A percentile compares a stretch with the other conserved stretches of the same genome.
Conservation (phyloP, 768 basidiomycete species). For the Psilocybe sp. region DNA sequence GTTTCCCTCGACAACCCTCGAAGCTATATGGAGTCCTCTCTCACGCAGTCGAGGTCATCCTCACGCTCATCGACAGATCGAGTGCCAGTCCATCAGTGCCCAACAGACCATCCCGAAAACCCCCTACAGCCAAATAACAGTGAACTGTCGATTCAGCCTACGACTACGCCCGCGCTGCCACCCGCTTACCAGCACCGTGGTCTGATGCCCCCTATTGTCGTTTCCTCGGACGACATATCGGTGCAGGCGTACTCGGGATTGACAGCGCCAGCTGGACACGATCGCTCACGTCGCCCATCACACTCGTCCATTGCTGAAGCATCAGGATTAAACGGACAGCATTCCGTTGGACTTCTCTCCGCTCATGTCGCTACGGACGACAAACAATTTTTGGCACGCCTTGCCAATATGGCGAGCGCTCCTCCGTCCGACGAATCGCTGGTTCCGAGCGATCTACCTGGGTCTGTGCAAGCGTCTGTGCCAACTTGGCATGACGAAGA, state of each 20-base stretch:
- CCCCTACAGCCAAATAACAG: too few species aligned
- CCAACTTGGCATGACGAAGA: constrained; percentile 56
- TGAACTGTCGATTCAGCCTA: too few species aligned
- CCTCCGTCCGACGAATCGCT: constrained; percentile 35
- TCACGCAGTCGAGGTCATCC: constrained; percentile 22
- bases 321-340: background rate
- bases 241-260: constrained; percentile 9
- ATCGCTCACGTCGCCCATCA: constrained; percentile 20
- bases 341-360: constrained; percentile 23
- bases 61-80: constrained; percentile 26
- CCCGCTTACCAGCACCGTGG: constrained; percentile 42
- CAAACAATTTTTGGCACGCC: constrained; percentile 52
- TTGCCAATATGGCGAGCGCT: constrained; percentile 49
- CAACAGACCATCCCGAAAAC: too few species aligned
- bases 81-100: too few species aligned
- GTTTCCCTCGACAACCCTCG: constrained; percentile 17
- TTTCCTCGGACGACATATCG: constrained; percentile 14
- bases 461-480: constrained; percentile 34
- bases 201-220: constrained; percentile 12
- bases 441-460: constrained; percentile 14
- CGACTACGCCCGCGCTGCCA: constrained; percentile 17
- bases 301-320: constrained; percentile 14
- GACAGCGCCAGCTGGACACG: constrained; percentile 9
- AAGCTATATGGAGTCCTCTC: constrained; percentile 11
- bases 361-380: constrained; percentile 71